These are phyloP conservation scores for Zoysia pacifica DNA, from an alignment of 176 grass and related monocot species.

Conservation along the genomic window DNA sequence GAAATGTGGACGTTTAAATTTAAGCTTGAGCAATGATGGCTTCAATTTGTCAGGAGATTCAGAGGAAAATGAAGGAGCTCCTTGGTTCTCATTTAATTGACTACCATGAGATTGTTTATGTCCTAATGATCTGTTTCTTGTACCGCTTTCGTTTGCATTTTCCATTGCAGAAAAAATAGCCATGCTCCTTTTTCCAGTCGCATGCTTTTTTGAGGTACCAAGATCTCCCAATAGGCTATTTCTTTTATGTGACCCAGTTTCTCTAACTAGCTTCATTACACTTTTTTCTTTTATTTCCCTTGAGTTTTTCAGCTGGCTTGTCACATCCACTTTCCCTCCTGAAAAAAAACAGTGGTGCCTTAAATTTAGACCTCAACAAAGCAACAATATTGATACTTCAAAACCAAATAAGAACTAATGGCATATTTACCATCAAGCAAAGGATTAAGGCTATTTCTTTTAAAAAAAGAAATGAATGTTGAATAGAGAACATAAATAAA, in stretches of 20 bases:
- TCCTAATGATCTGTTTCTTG: conserved; percentile 47
- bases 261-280: conserved; percentile 61
- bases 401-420: conserved; percentile 12
- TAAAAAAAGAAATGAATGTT: not conserved
- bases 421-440: not conserved
- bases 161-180: conserved; percentile 45
- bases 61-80: conserved; percentile 28
- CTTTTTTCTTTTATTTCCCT: conserved; percentile 61
- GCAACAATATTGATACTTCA: not conserved
- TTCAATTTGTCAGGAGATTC: conserved; percentile 65
- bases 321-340: conserved; percentile 63
- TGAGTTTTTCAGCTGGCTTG: conserved; percentile 53
- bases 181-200: conserved; percentile 58
- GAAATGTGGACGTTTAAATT: conserved; percentile 95
- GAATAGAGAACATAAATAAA: conserved; percentile 12
- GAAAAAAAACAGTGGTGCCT: conserved; percentile 24
- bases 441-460: conserved; percentile 5
- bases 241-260: conserved; percentile 51
- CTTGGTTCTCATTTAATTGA: conserved; percentile 38
- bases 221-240: conserved; percentile 54
- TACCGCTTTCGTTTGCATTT: conserved; percentile 45
- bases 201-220: conserved; percentile 55
- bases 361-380: conserved; percentile 31
- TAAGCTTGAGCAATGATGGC: conserved; percentile 86
- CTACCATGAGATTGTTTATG: conserved; percentile 54